These are phyloP conservation scores for Breviolum minutum DNA, from an alignment of 73 alveolate genomes.

Conservation along the genomic window DNA sequence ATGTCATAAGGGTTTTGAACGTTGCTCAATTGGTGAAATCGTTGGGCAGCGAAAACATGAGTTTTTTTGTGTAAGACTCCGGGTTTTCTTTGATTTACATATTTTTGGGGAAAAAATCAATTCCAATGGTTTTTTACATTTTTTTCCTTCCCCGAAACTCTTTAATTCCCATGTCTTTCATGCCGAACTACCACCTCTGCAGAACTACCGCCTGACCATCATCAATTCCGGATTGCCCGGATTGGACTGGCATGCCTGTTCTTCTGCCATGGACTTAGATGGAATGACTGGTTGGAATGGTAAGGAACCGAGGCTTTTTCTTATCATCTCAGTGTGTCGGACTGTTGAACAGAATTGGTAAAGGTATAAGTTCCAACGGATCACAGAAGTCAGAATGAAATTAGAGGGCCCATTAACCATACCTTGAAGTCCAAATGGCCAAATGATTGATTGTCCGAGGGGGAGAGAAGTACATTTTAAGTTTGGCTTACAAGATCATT, in stretches of 20 bases:
- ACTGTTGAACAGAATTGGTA: neutral
- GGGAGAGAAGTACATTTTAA: too few species aligned
- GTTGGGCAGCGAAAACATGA: too few species aligned
- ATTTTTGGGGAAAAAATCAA: neutral
- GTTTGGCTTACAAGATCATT: too few species aligned
- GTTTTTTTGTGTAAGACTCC: too few species aligned
- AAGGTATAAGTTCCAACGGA: neutral
- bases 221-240: slow-evolving; percentile 80
- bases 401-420: too few species aligned
- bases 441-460: neutral
- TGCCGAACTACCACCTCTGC: too few species aligned
- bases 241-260: slow-evolving; percentile 69
- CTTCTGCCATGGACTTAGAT: slow-evolving; percentile 26
- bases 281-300: neutral
- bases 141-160: neutral
- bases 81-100: neutral
- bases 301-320: too few species aligned
- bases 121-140: neutral
- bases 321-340: neutral
- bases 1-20: too few species aligned
- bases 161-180: too few species aligned
- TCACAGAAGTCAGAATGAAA: too few species aligned
- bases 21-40: too few species aligned
- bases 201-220: slow-evolving; percentile 85
- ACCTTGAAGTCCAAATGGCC: neutral